Percentiles rank a stretch among this genome's conserved stretches.
Evolutionary conservation across 2,329 filamentous ascomycete species (phyloP).

Genomic region (Diatrype stigma): DNA sequence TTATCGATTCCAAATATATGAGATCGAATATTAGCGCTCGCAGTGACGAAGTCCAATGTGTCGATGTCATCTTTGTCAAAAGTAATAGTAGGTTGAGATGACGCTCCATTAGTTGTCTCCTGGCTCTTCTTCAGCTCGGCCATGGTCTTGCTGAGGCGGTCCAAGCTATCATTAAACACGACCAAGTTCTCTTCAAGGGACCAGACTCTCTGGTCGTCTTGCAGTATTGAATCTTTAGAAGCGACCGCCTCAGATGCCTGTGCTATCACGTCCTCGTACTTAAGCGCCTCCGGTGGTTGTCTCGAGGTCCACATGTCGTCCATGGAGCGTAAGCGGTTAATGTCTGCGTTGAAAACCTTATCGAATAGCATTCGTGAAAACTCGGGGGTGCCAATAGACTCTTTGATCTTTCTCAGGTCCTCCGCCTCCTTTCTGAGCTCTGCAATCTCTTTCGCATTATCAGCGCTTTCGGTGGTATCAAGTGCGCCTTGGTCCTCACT

Average conservation of each 20-base stretch:
- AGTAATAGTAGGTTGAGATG: conserved; percentile 61
- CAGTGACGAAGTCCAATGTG: conserved; percentile 89
- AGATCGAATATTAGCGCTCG: conserved; percentile 85
- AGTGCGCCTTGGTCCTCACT: conserved; percentile 83
- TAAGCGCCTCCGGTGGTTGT: conserved; percentile 66
- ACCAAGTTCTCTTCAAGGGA: conserved; percentile 76
- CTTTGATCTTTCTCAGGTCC: conserved; percentile 76
- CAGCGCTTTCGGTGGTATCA: conserved; percentile 73
- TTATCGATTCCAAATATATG: conserved; percentile 82
- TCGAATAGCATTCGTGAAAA: conserved; percentile 82
- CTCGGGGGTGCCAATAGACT: conserved; percentile 71
- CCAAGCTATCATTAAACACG: conserved; percentile 81
- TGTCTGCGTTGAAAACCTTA: conserved; percentile 86
- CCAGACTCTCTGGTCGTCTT: conserved; percentile 75
- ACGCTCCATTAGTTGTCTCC: conserved; percentile 31
- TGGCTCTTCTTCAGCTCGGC: conserved; percentile 53
- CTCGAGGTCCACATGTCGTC: conserved; percentile 95
- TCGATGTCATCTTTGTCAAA: conserved; percentile 98
- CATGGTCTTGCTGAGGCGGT: conserved; percentile 70
- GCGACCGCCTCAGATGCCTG: conserved; percentile 47
- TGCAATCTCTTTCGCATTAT: conserved; percentile 84
- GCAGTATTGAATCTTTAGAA: conserved; percentile 49
- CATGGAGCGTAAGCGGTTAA: conserved; percentile 77
- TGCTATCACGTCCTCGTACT: conserved; percentile 58
- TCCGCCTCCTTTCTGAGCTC: conserved; percentile 81